Evolutionary conservation across 2,329 filamentous ascomycete species (phyloP), one percentile per base, ranked within the genome.

Genomic region (Trichophyton mentagrophytes): DNA sequence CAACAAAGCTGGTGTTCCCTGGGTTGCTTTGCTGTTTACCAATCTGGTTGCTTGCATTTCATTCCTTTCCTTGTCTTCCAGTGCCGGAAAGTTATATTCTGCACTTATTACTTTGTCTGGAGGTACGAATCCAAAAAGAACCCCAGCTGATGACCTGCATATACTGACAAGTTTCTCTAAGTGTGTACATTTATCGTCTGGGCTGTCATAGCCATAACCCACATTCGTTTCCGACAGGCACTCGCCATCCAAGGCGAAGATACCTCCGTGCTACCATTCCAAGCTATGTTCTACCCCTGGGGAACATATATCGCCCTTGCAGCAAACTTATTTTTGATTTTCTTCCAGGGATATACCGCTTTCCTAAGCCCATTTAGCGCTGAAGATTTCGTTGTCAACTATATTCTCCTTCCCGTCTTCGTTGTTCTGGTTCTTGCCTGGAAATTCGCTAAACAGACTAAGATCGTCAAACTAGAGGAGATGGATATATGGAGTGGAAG

Each of bases 21-120:
- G 80, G 82, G 67, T 81, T 71, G 71, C 86, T 72, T 66, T 90
- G 51, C 68, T 88, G 1, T 77, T 89, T 58, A 86, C 88, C n/a
- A 90, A 90, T 65, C 73, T 84, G 1, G 86, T 87, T 62, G 87
- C 86, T 8, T 72, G 70, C 59, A 72, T 73, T 33, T 68, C 71
- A 0, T 72, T 73, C 44, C 56, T 72, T 7, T 68, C 67, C 0
- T 65, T 70, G 1, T 71, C 68, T 0, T 69, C 69, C 2, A 67
- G 66, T 53, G 70, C 70, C 3, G 69, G 70, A 1, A 67, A 63
- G 20, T 66, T 71, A 9, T 72, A 70, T 56, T 66, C 65, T 0
- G 70, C 69, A 1, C 42, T 73, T 25, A 72, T 72, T 20, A 72
- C 71, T 0, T 59, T 72, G n/a, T 72, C 70, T 2, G 71, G 70